phyloP scores from a whole-genome alignment of 352 stramenopile genomes.

The Pythium sukuiense region DNA sequence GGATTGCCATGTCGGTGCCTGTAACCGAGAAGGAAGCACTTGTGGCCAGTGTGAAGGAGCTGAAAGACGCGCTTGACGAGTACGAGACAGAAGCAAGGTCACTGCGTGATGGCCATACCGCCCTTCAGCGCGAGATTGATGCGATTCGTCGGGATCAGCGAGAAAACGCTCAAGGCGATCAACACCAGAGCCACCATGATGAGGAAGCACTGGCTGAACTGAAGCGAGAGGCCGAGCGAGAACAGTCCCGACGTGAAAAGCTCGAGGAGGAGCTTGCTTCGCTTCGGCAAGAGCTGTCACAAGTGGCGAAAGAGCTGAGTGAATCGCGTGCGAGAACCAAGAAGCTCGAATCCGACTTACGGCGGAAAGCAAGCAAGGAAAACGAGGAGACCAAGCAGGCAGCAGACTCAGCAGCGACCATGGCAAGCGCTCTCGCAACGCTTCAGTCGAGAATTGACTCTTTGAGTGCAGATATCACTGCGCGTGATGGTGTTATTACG shows the following conservation, averaged over 20 bases:
- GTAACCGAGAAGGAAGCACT: conserved; percentile 30
- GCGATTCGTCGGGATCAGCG: not conserved
- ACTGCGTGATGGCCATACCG: not conserved
- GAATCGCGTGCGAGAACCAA: conserved; percentile 12
- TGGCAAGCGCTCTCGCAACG: conserved; percentile 22
- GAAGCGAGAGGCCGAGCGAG: not conserved
- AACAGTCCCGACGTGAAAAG: conserved; percentile 1
- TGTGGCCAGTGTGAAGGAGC: conserved; percentile 16
- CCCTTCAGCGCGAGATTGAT: not conserved
- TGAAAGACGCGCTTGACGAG: conserved; percentile 4
- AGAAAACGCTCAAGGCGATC: not conserved
- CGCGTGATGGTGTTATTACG: conserved; percentile 17
- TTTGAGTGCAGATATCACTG: conserved; percentile 12
- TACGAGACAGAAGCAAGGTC: not conserved
- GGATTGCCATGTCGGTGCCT: not conserved
- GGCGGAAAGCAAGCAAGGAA: conserved; percentile 28
- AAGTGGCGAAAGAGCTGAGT: conserved; percentile 6
- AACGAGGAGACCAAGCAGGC: conserved; percentile 14
- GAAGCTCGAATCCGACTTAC: conserved; percentile 20
- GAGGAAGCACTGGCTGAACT: conserved; percentile 11
- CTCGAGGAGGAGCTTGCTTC: conserved; percentile 37
- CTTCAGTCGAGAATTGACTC: conserved; percentile 26
- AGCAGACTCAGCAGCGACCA: conserved; percentile 11
- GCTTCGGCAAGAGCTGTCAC: conserved; percentile 17
- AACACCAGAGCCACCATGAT: not conserved